These are phyloP conservation scores for Pezicula neosporulosa DNA, from an alignment of 2,329 filamentous ascomycete genomes.

Conservation along the genomic window DNA sequence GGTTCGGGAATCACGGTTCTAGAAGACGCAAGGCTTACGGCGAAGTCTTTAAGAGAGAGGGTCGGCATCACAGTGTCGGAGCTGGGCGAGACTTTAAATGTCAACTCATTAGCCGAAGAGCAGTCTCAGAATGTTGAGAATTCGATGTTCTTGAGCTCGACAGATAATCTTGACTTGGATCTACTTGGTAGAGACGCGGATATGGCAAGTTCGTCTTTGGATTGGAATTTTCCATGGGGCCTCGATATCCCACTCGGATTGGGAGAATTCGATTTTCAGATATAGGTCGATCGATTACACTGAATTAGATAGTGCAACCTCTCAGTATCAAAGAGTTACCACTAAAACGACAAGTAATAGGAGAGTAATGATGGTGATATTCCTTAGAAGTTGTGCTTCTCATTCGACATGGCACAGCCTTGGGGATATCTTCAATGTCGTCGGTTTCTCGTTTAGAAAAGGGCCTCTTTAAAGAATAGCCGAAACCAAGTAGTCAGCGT, in stretches of 20 bases:
- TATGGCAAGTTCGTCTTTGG: constrained; percentile 5
- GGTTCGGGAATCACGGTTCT: neutral
- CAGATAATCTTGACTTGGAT: too few relatives aligned
- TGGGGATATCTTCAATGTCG: too few relatives aligned
- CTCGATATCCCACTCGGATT: constrained; percentile 2
- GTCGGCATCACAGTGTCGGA: neutral
- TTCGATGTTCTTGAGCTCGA: neutral
- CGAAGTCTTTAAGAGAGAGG: neutral
- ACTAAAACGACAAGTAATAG: neutral
- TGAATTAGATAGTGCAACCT: too few relatives aligned
- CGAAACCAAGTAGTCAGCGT: too few relatives aligned
- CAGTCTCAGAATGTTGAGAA: neutral
- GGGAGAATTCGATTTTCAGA: constrained; percentile 1
- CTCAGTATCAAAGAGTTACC: too few relatives aligned
- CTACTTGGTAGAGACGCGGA: neutral
- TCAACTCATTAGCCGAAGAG: neutral
- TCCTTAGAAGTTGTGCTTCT: too few relatives aligned
- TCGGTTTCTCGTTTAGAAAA: too few relatives aligned
- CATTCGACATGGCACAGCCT: too few relatives aligned
- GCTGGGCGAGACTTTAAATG: neutral
- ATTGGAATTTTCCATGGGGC: constrained; percentile 10
- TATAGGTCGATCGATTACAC: neutral
- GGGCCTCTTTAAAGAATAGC: too few relatives aligned
- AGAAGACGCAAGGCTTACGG: neutral
- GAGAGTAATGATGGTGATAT: too few relatives aligned